These are phyloP conservation scores for Cochlearia excelsa DNA, from an alignment of 345 rosid species.

Conservation along the genomic window DNA sequence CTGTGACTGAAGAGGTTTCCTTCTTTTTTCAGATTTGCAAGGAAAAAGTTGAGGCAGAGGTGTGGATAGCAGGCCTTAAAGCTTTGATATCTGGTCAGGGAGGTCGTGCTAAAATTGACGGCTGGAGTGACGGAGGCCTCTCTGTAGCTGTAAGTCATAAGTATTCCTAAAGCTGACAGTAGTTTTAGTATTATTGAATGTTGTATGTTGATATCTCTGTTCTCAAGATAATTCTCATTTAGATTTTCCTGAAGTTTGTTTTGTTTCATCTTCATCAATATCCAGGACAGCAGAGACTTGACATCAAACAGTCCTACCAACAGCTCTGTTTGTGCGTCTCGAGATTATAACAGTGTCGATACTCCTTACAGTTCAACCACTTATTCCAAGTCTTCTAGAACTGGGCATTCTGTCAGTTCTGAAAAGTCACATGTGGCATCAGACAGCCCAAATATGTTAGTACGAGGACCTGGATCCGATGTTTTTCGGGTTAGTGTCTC, in stretches of 20 bases:
- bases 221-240: conserved; percentile 1
- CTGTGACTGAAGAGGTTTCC: conserved; percentile 19
- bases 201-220: background rate
- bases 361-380: conserved; percentile 46
- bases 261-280: conserved; percentile 13
- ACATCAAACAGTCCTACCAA: conserved; percentile 79
- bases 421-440: conserved; percentile 87
- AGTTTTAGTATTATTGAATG: conserved; percentile 6
- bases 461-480: conserved; percentile 78
- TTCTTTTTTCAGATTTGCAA: conserved; percentile 63
- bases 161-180: background rate
- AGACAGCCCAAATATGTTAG: conserved; percentile 78
- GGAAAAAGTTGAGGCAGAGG: conserved; percentile 94
- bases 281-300: conserved; percentile 89
- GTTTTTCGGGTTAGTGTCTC: conserved; percentile 95
- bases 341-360: conserved; percentile 67
- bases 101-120: conserved; percentile 93
- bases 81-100: conserved; percentile 75
- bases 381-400: conserved; percentile 53
- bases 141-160: conserved; percentile 63
- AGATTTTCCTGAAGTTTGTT: conserved; percentile 21
- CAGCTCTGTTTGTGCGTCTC: conserved; percentile 66
- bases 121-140: conserved; percentile 88
- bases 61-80: conserved; percentile 83
- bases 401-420: conserved; percentile 61